Conservation (phyloP, 148 eudicot species). For the Rhododendron simsii region DNA sequence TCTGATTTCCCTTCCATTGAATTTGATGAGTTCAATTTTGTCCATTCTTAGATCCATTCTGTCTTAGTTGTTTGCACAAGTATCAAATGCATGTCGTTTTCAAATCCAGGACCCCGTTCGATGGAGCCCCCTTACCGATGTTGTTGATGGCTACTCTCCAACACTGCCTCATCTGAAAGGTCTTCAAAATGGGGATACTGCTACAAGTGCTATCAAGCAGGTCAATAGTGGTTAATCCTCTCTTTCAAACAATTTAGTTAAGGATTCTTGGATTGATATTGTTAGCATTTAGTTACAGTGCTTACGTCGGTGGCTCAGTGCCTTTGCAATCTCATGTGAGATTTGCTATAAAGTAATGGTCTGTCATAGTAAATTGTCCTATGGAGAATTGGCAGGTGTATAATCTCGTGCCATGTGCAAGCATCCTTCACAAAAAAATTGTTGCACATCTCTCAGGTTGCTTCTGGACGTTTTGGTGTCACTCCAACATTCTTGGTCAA, state of each 20-base stretch:
- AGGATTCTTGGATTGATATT: background rate
- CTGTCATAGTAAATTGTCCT: background rate
- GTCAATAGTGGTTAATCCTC: conserved; percentile 22
- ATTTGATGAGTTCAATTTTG: background rate
- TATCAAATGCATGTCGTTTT: conserved; percentile 10
- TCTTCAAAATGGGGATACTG: conserved; percentile 98
- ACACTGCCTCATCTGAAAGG: conserved; percentile 98
- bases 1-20: background rate
- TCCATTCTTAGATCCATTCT: conserved; percentile 8
- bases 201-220: conserved; percentile 99
- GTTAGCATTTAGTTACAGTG: background rate
- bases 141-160: conserved; percentile 97
- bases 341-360: background rate
- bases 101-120: conserved; percentile 86
- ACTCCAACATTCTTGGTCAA: conserved; percentile 97
- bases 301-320: background rate
- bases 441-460: conserved; percentile 61
- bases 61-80: background rate
- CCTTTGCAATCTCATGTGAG: background rate
- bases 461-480: conserved; percentile 99
- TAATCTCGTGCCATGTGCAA: background rate
- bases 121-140: conserved; percentile 93
- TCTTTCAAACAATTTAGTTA: conserved; percentile 5
- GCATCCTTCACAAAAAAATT: background rate
- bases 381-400: background rate